Base-by-base conservation (phyloP, 2,329 filamentous ascomycete genomes). In the Bipolaris victoriae region DNA sequence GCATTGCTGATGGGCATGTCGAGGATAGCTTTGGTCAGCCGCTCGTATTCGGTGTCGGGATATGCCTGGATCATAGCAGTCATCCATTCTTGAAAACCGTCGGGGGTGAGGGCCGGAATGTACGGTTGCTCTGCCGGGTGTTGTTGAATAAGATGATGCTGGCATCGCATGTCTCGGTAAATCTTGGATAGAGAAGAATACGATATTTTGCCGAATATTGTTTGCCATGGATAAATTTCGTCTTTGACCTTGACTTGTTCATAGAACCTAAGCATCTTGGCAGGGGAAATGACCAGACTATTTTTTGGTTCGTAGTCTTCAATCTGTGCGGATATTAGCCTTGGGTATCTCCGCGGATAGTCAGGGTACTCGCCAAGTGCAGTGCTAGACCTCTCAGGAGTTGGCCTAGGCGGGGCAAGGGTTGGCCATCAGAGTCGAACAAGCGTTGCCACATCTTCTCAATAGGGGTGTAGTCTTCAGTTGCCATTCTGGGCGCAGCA, bases 371-470 rank as follows among this genome's bases (percentile, higher is more conserved):
- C 78, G 92, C 90, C 68, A 96, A 79, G 71, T 92, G 88, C 52
- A 86, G 82, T 11, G 90, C 91, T 55, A 96, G 80, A 0, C 90
- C 90, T 53, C 87, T 82, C 47, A 96, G 78, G 37, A 95, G 87
- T 62, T 92, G 85, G 0, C 85, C 84, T 15, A 94, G 81, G 49
- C 90, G 82, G 46, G 81, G 76, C 0, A 91, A 93, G 1, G 90
- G 86, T 54, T 84, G 82, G 0, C 88, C 89, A 26, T 87, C 81
- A 2, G 81, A 79, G 45, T 90, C 86, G 70, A 96, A 96, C 2
- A 96, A 75, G 9, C 81, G 81, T 5, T 90, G 89, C 92, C 92
- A 96, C 70, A 88, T 88, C 70, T 84, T 85, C 71, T 93, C 90
- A 40, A 77, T 75, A 13, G 75, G 73, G n/a, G 73, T 75, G 35